Conservation (phyloP, 140 eudicot genomes). For the Bidens hawaiensis region DNA sequence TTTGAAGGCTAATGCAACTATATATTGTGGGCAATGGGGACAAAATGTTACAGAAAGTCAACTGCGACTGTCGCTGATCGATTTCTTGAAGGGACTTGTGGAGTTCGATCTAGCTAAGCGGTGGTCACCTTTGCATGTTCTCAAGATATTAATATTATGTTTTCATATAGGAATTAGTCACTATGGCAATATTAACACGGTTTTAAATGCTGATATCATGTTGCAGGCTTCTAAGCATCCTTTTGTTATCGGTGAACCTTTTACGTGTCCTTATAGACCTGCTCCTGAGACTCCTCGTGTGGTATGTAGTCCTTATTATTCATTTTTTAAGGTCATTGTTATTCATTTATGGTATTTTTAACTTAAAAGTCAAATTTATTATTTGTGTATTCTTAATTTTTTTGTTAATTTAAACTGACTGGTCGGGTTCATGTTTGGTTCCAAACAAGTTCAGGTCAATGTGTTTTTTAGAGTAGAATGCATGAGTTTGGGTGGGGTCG, state of each 20-base stretch:
- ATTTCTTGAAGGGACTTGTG: conserved; percentile 94
- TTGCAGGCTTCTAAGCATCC: conserved; percentile 97
- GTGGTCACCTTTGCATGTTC: conserved; percentile 98
- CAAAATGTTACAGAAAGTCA: conserved; percentile 58
- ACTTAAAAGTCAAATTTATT: too few species aligned
- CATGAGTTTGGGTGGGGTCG: too few species aligned
- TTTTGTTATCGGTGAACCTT: conserved; percentile 95
- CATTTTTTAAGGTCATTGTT: neutral
- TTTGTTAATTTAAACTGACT: too few species aligned
- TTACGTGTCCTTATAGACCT: conserved; percentile 86
- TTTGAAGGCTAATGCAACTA: too few species aligned
- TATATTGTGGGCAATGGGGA: too few species aligned
- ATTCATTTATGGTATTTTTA: too few species aligned
- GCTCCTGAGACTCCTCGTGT: conserved; percentile 93
- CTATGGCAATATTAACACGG: conserved; percentile 4
- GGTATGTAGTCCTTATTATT: conserved; percentile 45
- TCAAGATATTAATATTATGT: conserved; percentile 6
- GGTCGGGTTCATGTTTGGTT: too few species aligned
- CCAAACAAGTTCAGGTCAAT: too few species aligned
- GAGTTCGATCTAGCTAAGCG: conserved; percentile 96
- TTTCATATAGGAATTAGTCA: neutral
- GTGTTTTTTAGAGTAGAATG: too few species aligned
- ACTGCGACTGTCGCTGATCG: conserved; percentile 75
- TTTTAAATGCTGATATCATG: conserved; percentile 4
- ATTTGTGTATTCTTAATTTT: too few species aligned